Evolutionary conservation across 176 grass and related monocot species (phyloP).

Genomic region (Dendrocalamus sinicus): DNA sequence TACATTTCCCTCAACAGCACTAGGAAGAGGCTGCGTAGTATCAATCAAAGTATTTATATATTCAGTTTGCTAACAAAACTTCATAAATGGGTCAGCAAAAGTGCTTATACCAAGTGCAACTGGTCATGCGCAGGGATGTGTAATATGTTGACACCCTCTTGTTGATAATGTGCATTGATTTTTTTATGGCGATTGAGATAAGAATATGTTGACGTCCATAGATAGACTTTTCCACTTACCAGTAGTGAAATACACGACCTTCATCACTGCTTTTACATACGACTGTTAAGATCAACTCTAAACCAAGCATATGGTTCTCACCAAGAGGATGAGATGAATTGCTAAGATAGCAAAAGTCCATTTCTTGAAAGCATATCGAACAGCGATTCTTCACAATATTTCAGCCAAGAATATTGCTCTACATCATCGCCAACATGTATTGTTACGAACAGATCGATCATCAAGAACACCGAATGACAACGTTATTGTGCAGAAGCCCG

Average conservation of each 20-base stretch:
- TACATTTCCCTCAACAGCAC: background rate
- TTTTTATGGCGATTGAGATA: constrained; percentile 18
- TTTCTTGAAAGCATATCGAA: constrained; percentile 20
- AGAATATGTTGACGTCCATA: background rate
- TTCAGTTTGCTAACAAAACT: constrained; percentile 11
- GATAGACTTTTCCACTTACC: constrained; percentile 13
- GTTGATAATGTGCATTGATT: constrained; percentile 10
- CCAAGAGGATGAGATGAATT: constrained; percentile 24
- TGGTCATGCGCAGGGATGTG: background rate
- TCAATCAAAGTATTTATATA: background rate
- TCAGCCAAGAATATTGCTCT: constrained; percentile 21
- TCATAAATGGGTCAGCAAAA: constrained; percentile 18
- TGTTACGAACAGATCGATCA: constrained; percentile 12
- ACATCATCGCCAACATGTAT: background rate
- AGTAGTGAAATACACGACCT: background rate
- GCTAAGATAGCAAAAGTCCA: background rate
- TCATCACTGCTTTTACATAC: constrained; percentile 19
- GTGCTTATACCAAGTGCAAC: constrained; percentile 8
- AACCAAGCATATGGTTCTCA: constrained; percentile 8
- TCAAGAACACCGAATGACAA: background rate
- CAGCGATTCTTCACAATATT: background rate
- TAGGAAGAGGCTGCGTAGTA: background rate
- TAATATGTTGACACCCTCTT: background rate
- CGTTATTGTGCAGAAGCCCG: constrained; percentile 33
- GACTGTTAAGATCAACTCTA: constrained; percentile 16